Percentiles rank a stretch among this genome's conserved stretches.
Evolutionary conservation across 1,284 basidiomycete genomes (phyloP).

Genomic region (Termitomyces sp.): DNA sequence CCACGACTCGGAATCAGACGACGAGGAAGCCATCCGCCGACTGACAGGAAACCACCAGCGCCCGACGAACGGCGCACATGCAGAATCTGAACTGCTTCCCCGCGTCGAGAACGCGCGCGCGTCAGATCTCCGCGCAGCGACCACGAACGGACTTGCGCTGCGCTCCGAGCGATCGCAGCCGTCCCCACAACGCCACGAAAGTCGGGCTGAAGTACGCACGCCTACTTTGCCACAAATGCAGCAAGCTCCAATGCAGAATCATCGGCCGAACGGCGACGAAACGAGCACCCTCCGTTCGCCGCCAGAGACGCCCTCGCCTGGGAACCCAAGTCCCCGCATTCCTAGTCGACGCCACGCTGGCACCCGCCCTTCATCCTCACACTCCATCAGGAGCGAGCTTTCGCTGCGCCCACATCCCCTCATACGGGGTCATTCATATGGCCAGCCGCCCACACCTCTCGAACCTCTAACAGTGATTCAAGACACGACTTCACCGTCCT

Average conservation of each 20-base stretch:
- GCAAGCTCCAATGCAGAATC: too few species aligned
- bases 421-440: slow-evolving; percentile 66
- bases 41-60: slow-evolving; percentile 15
- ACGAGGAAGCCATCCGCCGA: slow-evolving; percentile 16
- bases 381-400: slow-evolving; percentile 43
- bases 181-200: slow-evolving; percentile 1
- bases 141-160: slow-evolving; percentile 3
- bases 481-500: slow-evolving; percentile 40
- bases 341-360: slow-evolving; percentile 24
- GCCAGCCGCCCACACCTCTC: slow-evolving; percentile 42
- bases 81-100: slow-evolving; percentile 22
- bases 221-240: slow-evolving; percentile 17
- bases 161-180: background rate
- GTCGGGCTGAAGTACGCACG: slow-evolving; percentile 9
- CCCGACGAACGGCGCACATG: slow-evolving; percentile 5
- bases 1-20: slow-evolving; percentile 32
- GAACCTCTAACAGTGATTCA: slow-evolving; percentile 59
- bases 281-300: slow-evolving; percentile 1
- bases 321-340: slow-evolving; percentile 13
- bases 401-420: slow-evolving; percentile 65
- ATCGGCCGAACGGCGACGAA: slow-evolving; percentile 4
- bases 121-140: slow-evolving; percentile 25
- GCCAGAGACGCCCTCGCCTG: slow-evolving; percentile 11
- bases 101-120: slow-evolving; percentile 35
- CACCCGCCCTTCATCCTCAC: slow-evolving; percentile 59